Evolutionary conservation across 768 basidiomycete species (phyloP).

Genomic region (Russula lepida): DNA sequence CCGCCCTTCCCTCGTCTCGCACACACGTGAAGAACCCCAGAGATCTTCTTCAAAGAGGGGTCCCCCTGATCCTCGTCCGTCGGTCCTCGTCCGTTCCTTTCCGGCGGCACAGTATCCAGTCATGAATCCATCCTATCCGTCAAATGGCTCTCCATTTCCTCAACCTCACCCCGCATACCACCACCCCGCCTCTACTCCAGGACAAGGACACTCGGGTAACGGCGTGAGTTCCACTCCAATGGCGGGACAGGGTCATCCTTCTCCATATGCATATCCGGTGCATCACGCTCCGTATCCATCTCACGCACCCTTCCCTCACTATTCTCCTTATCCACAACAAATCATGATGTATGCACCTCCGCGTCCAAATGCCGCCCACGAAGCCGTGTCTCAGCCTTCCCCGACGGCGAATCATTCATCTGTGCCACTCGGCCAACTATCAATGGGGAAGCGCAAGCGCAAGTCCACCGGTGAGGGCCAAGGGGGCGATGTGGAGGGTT

Average conservation of each 20-base stretch:
- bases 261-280: constrained; percentile 35
- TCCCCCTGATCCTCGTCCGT: constrained; percentile 32
- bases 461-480: constrained; percentile 26
- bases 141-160: constrained; percentile 46
- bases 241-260: constrained; percentile 39
- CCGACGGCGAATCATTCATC: constrained; percentile 28
- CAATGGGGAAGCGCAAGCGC: constrained; percentile 55
- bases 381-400: constrained; percentile 28
- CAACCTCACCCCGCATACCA: constrained; percentile 32
- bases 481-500: constrained; percentile 32
- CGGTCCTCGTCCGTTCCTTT: constrained; percentile 43
- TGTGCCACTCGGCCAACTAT: constrained; percentile 9
- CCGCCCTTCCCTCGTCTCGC: constrained; percentile 25
- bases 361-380: constrained; percentile 32
- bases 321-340: constrained; percentile 44
- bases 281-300: constrained; percentile 31
- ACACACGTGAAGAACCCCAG: constrained; percentile 28
- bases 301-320: constrained; percentile 37
- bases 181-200: constrained; percentile 31
- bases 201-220: constrained; percentile 29
- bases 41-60: constrained; percentile 18
- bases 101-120: constrained; percentile 40
- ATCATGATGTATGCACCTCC: constrained; percentile 61
- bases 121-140: constrained; percentile 66
- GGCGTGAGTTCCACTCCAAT: constrained; percentile 31